Evolutionary conservation across 1,284 basidiomycete genomes (phyloP).

Genomic region (Rhodotorula sp.): DNA sequence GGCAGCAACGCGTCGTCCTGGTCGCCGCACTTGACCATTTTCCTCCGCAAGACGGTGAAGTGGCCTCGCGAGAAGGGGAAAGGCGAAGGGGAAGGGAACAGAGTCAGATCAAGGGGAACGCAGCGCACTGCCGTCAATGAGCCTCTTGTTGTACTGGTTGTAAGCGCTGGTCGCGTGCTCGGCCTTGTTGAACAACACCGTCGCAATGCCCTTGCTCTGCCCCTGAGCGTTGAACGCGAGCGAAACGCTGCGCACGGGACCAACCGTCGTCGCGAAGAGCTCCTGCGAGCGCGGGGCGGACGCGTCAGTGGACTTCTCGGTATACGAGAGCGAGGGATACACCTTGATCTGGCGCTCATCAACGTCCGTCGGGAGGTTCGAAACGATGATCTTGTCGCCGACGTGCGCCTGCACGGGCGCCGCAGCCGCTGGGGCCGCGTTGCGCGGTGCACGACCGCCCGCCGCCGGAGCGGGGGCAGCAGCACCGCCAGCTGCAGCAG

Average conservation of each 20-base stretch:
- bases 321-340: neutral
- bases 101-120: neutral
- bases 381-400: slow-evolving; percentile 85
- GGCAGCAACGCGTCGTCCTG: too few relatives aligned
- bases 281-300: slow-evolving; percentile 61
- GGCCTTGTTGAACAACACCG: slow-evolving; percentile 80
- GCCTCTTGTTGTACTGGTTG: slow-evolving; percentile 93
- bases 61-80: too few relatives aligned
- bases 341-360: slow-evolving; percentile 93
- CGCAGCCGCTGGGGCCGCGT: slow-evolving; percentile 56
- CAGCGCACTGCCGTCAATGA: slow-evolving; percentile 98
- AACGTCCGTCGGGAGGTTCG: slow-evolving; percentile 91
- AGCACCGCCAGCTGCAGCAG: slow-evolving; percentile 4
- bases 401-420: slow-evolving; percentile 49
- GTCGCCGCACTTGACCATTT: too few relatives aligned
- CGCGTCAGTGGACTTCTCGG: neutral
- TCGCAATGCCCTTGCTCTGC: slow-evolving; percentile 84
- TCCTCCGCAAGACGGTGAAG: too few relatives aligned
- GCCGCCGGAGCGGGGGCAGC: slow-evolving; percentile 12
- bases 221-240: slow-evolving; percentile 84
- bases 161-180: slow-evolving; percentile 92
- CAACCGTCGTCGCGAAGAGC: slow-evolving; percentile 87
- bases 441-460: neutral
- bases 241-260: slow-evolving; percentile 77
- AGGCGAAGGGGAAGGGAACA: too few relatives aligned